phyloP scores from a whole-genome alignment of 148 eudicot genomes.

The Rhododendron molle region DNA sequence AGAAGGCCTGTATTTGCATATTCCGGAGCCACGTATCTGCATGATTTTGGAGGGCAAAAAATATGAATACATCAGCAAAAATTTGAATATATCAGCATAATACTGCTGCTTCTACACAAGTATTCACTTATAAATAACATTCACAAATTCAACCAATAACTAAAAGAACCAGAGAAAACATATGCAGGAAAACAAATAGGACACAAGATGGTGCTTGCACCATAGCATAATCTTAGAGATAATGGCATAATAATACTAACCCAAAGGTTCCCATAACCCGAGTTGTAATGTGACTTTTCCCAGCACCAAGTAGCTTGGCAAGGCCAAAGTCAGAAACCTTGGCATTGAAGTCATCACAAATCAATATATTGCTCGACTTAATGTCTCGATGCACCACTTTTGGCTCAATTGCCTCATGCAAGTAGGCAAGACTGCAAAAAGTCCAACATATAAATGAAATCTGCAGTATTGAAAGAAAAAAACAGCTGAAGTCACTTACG shows the following conservation, averaged over 20 bases:
- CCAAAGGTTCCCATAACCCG: conserved; percentile 87
- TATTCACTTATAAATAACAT: neutral
- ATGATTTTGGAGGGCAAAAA: conserved; percentile 5
- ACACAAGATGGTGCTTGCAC: neutral
- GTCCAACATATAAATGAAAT: neutral
- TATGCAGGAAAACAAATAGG: too few relatives aligned
- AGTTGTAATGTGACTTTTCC: conserved; percentile 72
- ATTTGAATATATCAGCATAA: neutral
- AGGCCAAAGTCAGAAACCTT: conserved; percentile 80
- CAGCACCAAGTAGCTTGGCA: conserved; percentile 74
- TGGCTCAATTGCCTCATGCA: conserved; percentile 80
- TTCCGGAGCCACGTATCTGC: conserved; percentile 77
- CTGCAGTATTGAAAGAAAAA: neutral
- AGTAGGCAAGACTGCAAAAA: conserved; percentile 60
- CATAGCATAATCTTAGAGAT: conserved; percentile 7
- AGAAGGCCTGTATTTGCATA: conserved; percentile 74
- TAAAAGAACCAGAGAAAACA: neutral
- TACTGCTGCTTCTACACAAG: neutral
- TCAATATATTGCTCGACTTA: conserved; percentile 74
- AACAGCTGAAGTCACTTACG: conserved; percentile 38
- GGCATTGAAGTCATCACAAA: conserved; percentile 57
- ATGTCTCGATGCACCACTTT: conserved; percentile 81
- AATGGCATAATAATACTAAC: conserved; percentile 22
- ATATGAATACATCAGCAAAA: too few relatives aligned
- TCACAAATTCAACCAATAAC: neutral